Evolutionary conservation across 768 basidiomycete species (phyloP).

Genomic region (Leccinum arenicola): DNA sequence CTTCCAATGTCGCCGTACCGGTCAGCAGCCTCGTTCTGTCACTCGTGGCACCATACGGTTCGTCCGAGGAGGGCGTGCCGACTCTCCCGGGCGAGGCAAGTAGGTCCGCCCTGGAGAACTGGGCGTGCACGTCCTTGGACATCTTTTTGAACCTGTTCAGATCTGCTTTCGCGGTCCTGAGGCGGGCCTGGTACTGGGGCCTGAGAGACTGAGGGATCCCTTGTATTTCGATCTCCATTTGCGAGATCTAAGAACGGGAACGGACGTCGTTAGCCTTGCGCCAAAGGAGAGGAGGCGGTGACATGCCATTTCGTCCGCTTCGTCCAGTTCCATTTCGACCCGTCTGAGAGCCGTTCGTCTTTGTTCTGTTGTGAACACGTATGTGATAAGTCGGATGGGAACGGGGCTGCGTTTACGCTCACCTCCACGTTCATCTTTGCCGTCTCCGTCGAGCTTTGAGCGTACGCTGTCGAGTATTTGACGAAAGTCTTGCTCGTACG

Average conservation of each 20-base stretch:
- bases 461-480: slow-evolving; percentile 74
- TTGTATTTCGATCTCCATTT: slow-evolving; percentile 99
- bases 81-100: slow-evolving; percentile 48
- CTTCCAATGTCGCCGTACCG: slow-evolving; percentile 75
- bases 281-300: not conserved
- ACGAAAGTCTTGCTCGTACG: slow-evolving; percentile 90
- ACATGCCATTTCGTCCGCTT: slow-evolving; percentile 94
- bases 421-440: slow-evolving; percentile 69
- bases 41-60: slow-evolving; percentile 68
- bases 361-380: slow-evolving; percentile 52
- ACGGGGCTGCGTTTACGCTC: slow-evolving; percentile 24
- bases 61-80: slow-evolving; percentile 57
- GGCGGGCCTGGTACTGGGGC: slow-evolving; percentile 59
- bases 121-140: slow-evolving; percentile 67
- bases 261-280: slow-evolving; percentile 2
- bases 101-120: slow-evolving; percentile 75
- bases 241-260: slow-evolving; percentile 65
- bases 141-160: slow-evolving; percentile 79
- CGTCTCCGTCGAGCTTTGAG: slow-evolving; percentile 73
- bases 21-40: slow-evolving; percentile 79
- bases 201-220: slow-evolving; percentile 82
- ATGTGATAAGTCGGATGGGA: not conserved
- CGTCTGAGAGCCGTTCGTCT: slow-evolving; percentile 76
- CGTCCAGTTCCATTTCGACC: slow-evolving; percentile 94
- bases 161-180: slow-evolving; percentile 71